Evolutionary conservation across 129 eudicot genomes (phyloP), one percentile per base, ranked within the genome.

Genomic region (Glebionis coronaria): DNA sequence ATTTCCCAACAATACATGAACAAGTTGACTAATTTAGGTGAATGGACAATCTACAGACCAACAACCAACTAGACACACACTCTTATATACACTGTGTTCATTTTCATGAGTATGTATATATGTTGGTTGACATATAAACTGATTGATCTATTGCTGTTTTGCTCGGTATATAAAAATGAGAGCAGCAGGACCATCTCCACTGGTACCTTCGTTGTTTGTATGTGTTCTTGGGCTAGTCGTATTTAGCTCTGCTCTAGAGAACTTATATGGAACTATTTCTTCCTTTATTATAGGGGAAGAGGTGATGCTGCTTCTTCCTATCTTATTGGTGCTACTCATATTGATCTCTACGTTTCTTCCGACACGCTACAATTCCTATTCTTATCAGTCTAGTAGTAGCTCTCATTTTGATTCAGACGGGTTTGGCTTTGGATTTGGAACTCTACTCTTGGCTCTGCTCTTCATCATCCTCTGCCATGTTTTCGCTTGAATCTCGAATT

Each of bases 141-240:
- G 42, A 7, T 1, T 35, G 6, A 9, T 49, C 54, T 49, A 49
- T 49, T 12, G 54, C 19, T 56, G 59, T 42, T 38, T n/a, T 44
- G 21, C 60, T 62, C 19, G 20, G 25, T 0, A 45, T 31, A 27
- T 13, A 53, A 53, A 52, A 75, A 78, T 83, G 70, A 61, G 51
- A 78, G 65, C 28, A 5, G 47, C 49, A 74, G 82, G 77, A 49
- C 90, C 86, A 44, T 81, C 86, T 14, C 82, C 86, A 4, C 29
- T 84, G 64, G 84, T 84, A 72, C 90, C 90, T 20, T 68, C 65
- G 25, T 49, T 84, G 54, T 63, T 81, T 76, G 75, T 81, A 62
- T 83, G 83, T 61, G 66, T 75, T 38, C 86, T 84, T 35, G 46
- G 80, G 63, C 49, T 84, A 18, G 45, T 81, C 35, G 56, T 84